Evolutionary conservation across 192 early-diverging fungal genomes (phyloP).

Genomic region (Pilaira anomala): DNA sequence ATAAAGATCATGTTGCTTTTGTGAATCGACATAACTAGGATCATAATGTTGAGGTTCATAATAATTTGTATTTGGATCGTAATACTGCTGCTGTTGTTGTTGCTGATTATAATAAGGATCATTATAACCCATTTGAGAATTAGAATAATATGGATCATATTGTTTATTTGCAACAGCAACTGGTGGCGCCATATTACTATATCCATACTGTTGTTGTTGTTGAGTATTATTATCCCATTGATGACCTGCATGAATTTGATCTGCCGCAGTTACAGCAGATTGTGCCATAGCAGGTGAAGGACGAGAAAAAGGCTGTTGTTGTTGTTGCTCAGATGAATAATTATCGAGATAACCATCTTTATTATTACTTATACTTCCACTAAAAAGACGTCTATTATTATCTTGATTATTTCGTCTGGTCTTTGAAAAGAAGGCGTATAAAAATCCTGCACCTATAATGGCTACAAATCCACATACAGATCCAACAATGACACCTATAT

Average conservation of each 20-base stretch:
- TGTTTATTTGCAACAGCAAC: not conserved
- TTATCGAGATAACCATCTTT: too few relatives aligned
- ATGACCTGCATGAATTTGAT: too few relatives aligned
- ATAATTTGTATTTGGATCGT: conserved; percentile 2
- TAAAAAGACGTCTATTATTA: conserved; percentile 26
- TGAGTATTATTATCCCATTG: not conserved
- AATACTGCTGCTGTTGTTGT: not conserved
- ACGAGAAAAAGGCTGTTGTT: not conserved
- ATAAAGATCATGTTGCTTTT: conserved; percentile 5
- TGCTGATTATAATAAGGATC: conserved; percentile 4
- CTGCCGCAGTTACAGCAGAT: not conserved
- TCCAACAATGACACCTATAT: conserved; percentile 35
- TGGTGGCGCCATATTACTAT: too few relatives aligned
- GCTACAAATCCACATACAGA: conserved; percentile 37
- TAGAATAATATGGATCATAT: conserved; percentile 9
- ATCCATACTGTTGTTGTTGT: conserved; percentile 1
- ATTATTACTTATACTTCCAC: not conserved
- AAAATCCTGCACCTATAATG: conserved; percentile 36
- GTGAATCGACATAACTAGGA: not conserved
- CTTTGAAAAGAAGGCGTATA: conserved; percentile 41
- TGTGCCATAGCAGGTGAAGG: not conserved
- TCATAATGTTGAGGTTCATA: not conserved
- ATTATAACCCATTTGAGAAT: not conserved
- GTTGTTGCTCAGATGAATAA: not conserved
- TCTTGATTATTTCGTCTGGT: conserved; percentile 30